Percentiles rank a stretch among this genome's conserved stretches.
Evolutionary conservation across 345 rosid genomes (phyloP).

Genomic region (Reutealis trisperma): DNA sequence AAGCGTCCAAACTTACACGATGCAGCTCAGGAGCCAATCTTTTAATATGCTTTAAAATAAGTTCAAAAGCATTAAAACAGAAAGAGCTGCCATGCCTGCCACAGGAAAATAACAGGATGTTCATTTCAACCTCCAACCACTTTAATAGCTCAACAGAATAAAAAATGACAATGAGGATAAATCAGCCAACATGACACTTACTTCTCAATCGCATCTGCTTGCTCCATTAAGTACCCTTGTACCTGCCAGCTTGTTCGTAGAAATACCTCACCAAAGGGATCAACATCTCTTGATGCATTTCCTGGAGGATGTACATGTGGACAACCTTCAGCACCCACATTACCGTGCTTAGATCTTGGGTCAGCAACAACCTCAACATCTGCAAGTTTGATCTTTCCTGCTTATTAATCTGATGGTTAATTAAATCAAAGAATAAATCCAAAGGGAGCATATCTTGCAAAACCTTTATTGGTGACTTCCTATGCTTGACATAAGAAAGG

Average conservation of each 20-base stretch:
- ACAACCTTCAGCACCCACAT: slow-evolving; percentile 46
- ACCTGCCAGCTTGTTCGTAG: slow-evolving; percentile 78
- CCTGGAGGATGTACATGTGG: slow-evolving; percentile 37
- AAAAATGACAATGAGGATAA: not conserved
- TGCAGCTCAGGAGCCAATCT: slow-evolving; percentile 92
- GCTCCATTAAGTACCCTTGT: slow-evolving; percentile 84
- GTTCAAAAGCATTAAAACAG: slow-evolving; percentile 64
- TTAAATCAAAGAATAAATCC: not conserved
- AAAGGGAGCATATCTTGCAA: slow-evolving; percentile 2
- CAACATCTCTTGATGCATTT: slow-evolving; percentile 37
- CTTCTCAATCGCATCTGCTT: slow-evolving; percentile 90
- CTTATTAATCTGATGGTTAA: slow-evolving; percentile 1
- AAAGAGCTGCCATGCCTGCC: slow-evolving; percentile 75
- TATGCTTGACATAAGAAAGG: not conserved
- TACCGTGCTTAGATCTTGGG: slow-evolving; percentile 43
- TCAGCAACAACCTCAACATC: slow-evolving; percentile 54
- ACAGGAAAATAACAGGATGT: slow-evolving; percentile 21
- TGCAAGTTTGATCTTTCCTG: slow-evolving; percentile 43
- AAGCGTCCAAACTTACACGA: slow-evolving; percentile 57
- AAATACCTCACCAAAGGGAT: slow-evolving; percentile 50
- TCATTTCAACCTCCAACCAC: slow-evolving; percentile 7
- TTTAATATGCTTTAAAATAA: slow-evolving; percentile 66
- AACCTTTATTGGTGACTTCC: not conserved
- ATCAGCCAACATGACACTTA: slow-evolving; percentile 22
- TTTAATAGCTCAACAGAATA: slow-evolving; percentile 6